Evolutionary conservation across 129 eudicot genomes (phyloP).

Genomic region (Scalesia atractyloides): DNA sequence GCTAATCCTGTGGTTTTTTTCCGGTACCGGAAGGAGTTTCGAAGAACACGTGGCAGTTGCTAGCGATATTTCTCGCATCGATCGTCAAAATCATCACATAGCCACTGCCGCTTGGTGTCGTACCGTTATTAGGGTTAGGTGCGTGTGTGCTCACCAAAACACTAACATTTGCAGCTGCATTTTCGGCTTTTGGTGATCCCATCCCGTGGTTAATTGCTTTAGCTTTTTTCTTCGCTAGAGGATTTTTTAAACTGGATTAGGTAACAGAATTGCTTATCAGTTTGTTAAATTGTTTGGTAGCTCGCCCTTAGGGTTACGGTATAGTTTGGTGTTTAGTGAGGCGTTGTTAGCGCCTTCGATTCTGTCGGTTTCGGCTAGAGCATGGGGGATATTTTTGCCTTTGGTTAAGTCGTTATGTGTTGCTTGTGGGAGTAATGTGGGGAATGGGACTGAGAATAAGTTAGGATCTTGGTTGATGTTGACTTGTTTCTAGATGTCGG

Average conservation of each 20-base stretch:
- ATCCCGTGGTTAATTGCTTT: slow-evolving; percentile 93
- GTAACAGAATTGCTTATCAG: slow-evolving; percentile 87
- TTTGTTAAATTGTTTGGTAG: slow-evolving; percentile 76
- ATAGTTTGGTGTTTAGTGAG: slow-evolving; percentile 84
- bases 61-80: slow-evolving; percentile 74
- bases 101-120: slow-evolving; percentile 83
- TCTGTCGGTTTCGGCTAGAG: slow-evolving; percentile 85
- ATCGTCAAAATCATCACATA: slow-evolving; percentile 80
- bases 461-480: slow-evolving; percentile 91
- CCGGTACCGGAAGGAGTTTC: slow-evolving; percentile 71
- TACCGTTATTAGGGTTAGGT: slow-evolving; percentile 76
- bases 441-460: slow-evolving; percentile 90
- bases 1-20: slow-evolving; percentile 62
- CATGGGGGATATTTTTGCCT: slow-evolving; percentile 88
- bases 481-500: slow-evolving; percentile 87
- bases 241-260: slow-evolving; percentile 86
- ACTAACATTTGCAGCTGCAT: slow-evolving; percentile 83
- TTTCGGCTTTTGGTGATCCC: slow-evolving; percentile 94
- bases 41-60: slow-evolving; percentile 66
- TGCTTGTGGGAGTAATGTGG: slow-evolving; percentile 86
- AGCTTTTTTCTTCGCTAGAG: slow-evolving; percentile 91
- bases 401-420: slow-evolving; percentile 77
- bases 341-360: slow-evolving; percentile 90
- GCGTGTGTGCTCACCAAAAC: slow-evolving; percentile 86
- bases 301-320: slow-evolving; percentile 73